Conservation (phyloP, 2,329 filamentous ascomycete species). For the Penicillium polonicum region DNA sequence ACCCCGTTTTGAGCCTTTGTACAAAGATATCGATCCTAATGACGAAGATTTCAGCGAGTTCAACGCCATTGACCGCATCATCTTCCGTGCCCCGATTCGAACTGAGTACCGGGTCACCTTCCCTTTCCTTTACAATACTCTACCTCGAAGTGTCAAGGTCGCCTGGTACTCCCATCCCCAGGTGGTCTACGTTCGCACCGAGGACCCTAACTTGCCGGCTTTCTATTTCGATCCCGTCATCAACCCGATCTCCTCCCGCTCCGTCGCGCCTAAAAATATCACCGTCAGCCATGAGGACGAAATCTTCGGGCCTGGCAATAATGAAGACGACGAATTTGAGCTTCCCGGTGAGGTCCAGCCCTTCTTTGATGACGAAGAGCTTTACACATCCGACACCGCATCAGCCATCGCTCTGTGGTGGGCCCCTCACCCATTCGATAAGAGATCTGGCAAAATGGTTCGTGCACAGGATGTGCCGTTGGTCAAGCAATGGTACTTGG, state of each 20-base stretch:
- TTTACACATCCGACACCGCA: constrained; percentile 85
- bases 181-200: constrained; percentile 82
- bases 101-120: constrained; percentile 95
- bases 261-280: constrained; percentile 92
- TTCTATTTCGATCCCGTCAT: constrained; percentile 99
- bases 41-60: constrained; percentile 99
- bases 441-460: constrained; percentile 92
- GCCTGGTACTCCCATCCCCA: constrained; percentile 94
- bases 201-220: constrained; percentile 84
- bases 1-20: constrained; percentile 91
- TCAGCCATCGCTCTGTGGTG: constrained; percentile 95
- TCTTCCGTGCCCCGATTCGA: constrained; percentile 90
- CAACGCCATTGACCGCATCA: constrained; percentile 98
- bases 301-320: constrained; percentile 78
- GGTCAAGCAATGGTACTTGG: constrained; percentile 97
- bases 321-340: constrained; percentile 82
- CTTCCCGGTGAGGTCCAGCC: constrained; percentile 78
- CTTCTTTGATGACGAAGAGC: constrained; percentile 83
- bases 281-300: constrained; percentile 89
- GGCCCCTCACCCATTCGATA: constrained; percentile 95
- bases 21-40: constrained; percentile 98
- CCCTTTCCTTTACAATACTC: constrained; percentile 92
- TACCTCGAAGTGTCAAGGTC: constrained; percentile 89
- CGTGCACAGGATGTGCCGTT: constrained; percentile 94
- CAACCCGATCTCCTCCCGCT: constrained; percentile 93